phyloP scores from a whole-genome alignment of 1,284 basidiomycete genomes.

The Grifola frondosa region DNA sequence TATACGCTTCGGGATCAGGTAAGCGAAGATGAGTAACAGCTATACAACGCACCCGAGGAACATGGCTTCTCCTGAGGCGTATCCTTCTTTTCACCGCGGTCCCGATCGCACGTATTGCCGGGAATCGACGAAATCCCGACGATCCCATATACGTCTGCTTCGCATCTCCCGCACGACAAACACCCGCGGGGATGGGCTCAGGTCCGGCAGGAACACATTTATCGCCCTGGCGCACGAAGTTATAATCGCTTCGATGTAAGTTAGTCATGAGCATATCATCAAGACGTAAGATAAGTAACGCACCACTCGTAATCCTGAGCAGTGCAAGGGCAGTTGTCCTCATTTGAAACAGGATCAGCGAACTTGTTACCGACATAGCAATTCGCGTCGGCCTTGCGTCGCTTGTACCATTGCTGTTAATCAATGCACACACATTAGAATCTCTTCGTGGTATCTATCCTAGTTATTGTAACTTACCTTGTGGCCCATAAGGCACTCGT shows the following conservation, averaged over 20 bases:
- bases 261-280: neutral
- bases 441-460: neutral
- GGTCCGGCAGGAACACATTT: conserved; percentile 82
- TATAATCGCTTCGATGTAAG: conserved; percentile 72
- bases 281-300: conserved; percentile 22
- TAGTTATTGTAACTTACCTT: conserved; percentile 51
- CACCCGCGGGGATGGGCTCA: conserved; percentile 80
- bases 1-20: conserved; percentile 21
- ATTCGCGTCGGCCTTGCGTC: conserved; percentile 81
- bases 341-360: conserved; percentile 78
- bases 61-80: conserved; percentile 73
- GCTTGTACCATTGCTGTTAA: conserved; percentile 85
- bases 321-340: conserved; percentile 82
- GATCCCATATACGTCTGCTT: conserved; percentile 81
- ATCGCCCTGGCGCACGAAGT: conserved; percentile 73
- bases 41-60: conserved; percentile 49
- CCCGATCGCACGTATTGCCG: conserved; percentile 81
- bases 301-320: conserved; percentile 94
- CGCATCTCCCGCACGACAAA: conserved; percentile 56
- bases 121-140: conserved; percentile 91
- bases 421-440: neutral
- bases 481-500: conserved; percentile 96
- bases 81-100: conserved; percentile 66
- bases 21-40: neutral
- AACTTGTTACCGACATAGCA: conserved; percentile 96